Conservation (phyloP, 371 early-diverging fungal species). For the Smittium culicis region DNA sequence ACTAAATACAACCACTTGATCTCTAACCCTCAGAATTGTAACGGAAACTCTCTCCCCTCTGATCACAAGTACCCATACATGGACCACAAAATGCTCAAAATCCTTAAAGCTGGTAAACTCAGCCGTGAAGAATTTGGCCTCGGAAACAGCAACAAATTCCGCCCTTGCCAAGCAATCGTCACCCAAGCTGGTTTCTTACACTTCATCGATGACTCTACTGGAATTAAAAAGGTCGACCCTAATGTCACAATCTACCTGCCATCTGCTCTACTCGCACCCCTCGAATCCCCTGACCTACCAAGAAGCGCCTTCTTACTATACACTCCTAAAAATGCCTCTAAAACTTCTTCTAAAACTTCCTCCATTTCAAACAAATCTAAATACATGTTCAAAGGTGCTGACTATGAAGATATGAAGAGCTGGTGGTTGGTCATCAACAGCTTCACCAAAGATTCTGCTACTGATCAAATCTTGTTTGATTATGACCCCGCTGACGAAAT, state of each 20-base stretch:
- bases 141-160: background rate
- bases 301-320: slow-evolving; percentile 9
- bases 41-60: slow-evolving; percentile 15
- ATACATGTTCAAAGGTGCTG: slow-evolving; percentile 5
- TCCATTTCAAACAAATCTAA: slow-evolving; percentile 3
- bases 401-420: slow-evolving; percentile 8
- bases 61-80: slow-evolving; percentile 16
- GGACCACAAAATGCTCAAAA: slow-evolving; percentile 20
- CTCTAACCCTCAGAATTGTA: slow-evolving; percentile 13
- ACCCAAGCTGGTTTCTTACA: slow-evolving; percentile 3
- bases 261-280: slow-evolving; percentile 1
- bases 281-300: slow-evolving; percentile 7
- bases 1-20: slow-evolving; percentile 11
- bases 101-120: slow-evolving; percentile 11
- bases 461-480: background rate
- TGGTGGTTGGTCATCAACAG: slow-evolving; percentile 8
- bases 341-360: background rate
- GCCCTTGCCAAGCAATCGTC: slow-evolving; percentile 3
- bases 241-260: slow-evolving; percentile 10
- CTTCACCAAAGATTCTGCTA: background rate
- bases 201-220: background rate
- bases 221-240: background rate
- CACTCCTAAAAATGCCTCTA: background rate
- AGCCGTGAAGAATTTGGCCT: slow-evolving; percentile 1
- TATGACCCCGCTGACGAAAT: background rate